phyloP scores from a whole-genome alignment of 1,139 yeast species.

The Zhuliangozyma blackwelliae region DNA sequence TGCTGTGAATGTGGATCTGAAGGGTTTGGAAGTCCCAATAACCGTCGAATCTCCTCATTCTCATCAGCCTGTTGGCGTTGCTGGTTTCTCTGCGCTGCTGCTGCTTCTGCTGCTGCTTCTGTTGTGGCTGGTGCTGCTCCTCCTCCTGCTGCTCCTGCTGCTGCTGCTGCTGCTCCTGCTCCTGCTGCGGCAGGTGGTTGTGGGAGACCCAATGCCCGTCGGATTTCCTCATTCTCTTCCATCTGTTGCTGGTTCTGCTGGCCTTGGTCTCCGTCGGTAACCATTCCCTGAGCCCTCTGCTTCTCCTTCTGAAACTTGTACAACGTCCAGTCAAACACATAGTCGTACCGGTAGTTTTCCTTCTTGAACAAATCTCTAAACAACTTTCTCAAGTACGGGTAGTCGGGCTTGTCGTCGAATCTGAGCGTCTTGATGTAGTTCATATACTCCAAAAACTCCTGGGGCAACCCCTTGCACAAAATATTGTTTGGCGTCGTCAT shows the following conservation, averaged over 20 bases:
- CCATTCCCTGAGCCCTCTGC: slow-evolving; percentile 48
- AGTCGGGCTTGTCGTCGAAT: slow-evolving; percentile 96
- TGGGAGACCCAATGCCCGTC: slow-evolving; percentile 8
- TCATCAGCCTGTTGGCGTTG: too few species aligned
- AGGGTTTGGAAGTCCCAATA: too few species aligned
- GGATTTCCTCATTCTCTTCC: slow-evolving; percentile 10
- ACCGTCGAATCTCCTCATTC: too few species aligned
- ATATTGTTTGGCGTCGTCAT: slow-evolving; percentile 89
- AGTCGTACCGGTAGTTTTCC: slow-evolving; percentile 89
- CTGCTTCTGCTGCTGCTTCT: too few species aligned
- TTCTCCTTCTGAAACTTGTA: slow-evolving; percentile 70
- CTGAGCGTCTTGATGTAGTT: slow-evolving; percentile 85
- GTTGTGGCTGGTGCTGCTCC: too few species aligned
- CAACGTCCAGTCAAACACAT: slow-evolving; percentile 95
- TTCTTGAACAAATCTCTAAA: slow-evolving; percentile 87
- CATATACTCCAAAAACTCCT: slow-evolving; percentile 84
- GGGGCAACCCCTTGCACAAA: slow-evolving; percentile 87
- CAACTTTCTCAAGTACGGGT: slow-evolving; percentile 80
- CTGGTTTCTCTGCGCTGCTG: too few species aligned
- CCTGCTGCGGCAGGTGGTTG: slow-evolving; percentile 6
- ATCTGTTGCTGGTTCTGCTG: slow-evolving; percentile 9
- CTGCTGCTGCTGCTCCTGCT: too few species aligned
- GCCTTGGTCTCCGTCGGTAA: slow-evolving; percentile 16
- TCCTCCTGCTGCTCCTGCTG: too few species aligned
- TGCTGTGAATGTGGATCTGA: slow-evolving; percentile 1